Base-by-base conservation (phyloP, 2,329 filamentous ascomycete species). In the Venturia aucupariae region DNA sequence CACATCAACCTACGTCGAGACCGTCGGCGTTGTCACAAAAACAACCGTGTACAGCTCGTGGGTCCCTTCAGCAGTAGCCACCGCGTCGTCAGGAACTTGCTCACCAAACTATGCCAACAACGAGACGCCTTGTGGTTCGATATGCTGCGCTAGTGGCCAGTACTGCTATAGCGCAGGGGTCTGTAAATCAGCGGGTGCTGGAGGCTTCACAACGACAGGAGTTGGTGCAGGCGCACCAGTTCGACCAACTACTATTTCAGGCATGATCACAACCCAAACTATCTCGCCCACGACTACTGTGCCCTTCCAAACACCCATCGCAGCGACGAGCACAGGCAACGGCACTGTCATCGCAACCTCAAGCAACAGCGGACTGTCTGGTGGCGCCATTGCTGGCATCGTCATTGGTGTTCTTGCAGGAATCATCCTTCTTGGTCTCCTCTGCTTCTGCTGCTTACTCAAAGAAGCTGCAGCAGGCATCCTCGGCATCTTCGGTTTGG, bases 301-400 rank as follows among this genome's bases (percentile, higher is more conserved):
- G 5, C 75, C 81, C 4, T 84, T 83, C 71, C 69, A 76, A 51
- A 77, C 81, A 0, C 79, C 81, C 48, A 82, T 80, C 57, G 80
- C 79, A 60, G 69, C 77, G 75, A 82, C 80, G 51, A 80, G 79
- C 61, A 70, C 78, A 75, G 70, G 75, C 46, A 77, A 73, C 19
- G 73, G 77, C 41, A 75, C 73, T 2, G 72, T 74, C 30, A 70
- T 73, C 17, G 67, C 67, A 1, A 59, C 66, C 13, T 69, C 69
- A 38, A 69, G 68, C 13, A 70, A 73, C 64, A 68, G 70, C 32
- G 73, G 74, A 22, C 81, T 92, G 63, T 89, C 86, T 70, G 83
- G 81, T 54, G 89, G 89, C 62, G 89, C 88, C 66, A 92, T 92
- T 70, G 89, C 90, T 19, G 89, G 89, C 66, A 92, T 92, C 70